Base-by-base conservation (phyloP, 2,329 filamentous ascomycete species). In the Phaeosphaeria sp. region DNA sequence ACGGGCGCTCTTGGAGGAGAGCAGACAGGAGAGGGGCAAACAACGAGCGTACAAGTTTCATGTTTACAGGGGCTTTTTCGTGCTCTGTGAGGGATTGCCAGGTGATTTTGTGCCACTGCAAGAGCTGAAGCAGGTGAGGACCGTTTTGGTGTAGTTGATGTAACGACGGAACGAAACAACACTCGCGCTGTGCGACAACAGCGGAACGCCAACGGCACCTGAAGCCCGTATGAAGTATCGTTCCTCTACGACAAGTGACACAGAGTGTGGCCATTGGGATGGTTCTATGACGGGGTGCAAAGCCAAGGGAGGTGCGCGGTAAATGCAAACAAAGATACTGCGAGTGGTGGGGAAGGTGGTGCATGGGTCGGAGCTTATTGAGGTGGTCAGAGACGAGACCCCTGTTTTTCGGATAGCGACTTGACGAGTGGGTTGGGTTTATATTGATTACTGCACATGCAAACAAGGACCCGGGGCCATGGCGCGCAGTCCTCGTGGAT, bases 61-160 rank as follows among this genome's bases (percentile, higher is more conserved):
- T 46, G n/a, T 43, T 49, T 47, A 46, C 54, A 61, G 49, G 49
- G 45, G 27, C 27, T n/a, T 33, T 8, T n/a, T 49, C 20, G 46
- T 44, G 22, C 27, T 25, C 49, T 20, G 48, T 25, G 36, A 33
- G 24, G 36, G 44, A 48, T 42, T 46, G 17, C 45, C 48, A 46
- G 22, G 49, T 48, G 27, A 42, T 42, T 49, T 30, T 48, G 51
- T 42, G 22, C 22, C n/a, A 49, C 22, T 53, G 44, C 36, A 25
- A 47, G 49, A 60, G 59, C 57, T 60, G 66, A 71, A 63, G 71
- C 68, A 68, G 65, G 63, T 45, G 56, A 55, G 55, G 52, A 63
- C 60, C 51, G 43, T 68, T 73, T 60, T 59, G 68, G 74, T 60
- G 70, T 71, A 74, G 70, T 64, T 61, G 53, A 73, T 74, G 72